Evolutionary conservation across 768 basidiomycete genomes (phyloP), one percentile per base, ranked within the genome.

Genomic region (Macrolepiota fuliginosa): DNA sequence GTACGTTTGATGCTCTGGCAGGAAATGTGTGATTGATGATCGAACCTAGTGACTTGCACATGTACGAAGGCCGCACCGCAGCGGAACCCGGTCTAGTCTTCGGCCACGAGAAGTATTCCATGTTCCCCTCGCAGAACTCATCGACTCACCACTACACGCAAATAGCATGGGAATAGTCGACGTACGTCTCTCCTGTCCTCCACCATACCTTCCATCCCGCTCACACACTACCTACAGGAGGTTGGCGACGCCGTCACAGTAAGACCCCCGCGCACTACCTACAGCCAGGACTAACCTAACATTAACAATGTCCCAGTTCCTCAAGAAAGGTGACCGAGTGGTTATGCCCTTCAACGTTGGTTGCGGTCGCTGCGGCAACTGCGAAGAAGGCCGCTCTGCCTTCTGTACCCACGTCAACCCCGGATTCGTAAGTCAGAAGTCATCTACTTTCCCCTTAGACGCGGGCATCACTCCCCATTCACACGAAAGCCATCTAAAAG

Each of bases 291-390:
- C 17, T 25, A 63, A 54, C 27, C 9, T 7, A 32, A 36, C 32
- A 3, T 39, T 37, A 36, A 42, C 37, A n/a, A 17, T 29, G 1
- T 22, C 19, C 9, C 55, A 81, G 81, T 73, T 81, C 9, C 67
- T 85, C 46, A 80, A 83, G 71, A 79, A 80, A 62, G 84, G 83
- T 13, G 84, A 85, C 65, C 77, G 84, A 32, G 82, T 85, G n/a
- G 83, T 85, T 24, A 81, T 84, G 77, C 84, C 83, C 0, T 84
- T 84, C 74, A 84, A 84, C 61, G 83, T 85, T 32, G 83, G 81
- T 0, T 84, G 83, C 63, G 83, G 84, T 15, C 79, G 82, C 19
- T 85, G 83, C 74, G 64, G 75, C 62, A 86, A 86, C 64, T 85
- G 84, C 63, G 83, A 84, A 55, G 79, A 80, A 65, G 77, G 79